Base-by-base conservation (phyloP, 2,329 filamentous ascomycete genomes). In the Lecanosticta acicola region DNA sequence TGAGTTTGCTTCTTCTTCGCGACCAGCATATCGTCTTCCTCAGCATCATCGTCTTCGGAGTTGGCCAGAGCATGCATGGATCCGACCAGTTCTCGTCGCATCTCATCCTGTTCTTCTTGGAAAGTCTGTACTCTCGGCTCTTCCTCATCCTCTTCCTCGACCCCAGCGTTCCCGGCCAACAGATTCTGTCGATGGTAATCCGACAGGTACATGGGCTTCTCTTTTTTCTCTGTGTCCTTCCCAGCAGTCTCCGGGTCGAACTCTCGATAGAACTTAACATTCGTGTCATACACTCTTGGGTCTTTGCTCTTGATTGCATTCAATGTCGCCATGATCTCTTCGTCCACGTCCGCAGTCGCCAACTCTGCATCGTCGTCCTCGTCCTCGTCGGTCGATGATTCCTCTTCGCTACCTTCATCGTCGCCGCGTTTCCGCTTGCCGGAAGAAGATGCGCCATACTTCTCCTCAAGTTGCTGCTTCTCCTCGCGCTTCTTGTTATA, bases 401-500 rank as follows among this genome's bases (percentile, higher is more conserved):
- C 83, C n/a, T 79, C 78, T 10, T 64, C 63, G 21, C 77, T 73
- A 20, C 77, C 73, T 35, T 74, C 75, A 20, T 69, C 67, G 29
- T 61, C 69, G 44, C 70, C 71, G 11, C 53, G 43, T 21, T 57
- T 54, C 11, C 55, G 42, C 43, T 54, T 56, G 24, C 38, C 46
- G 8, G 41, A 36, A 3, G 19, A 20, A 14, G 37, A 57, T 52
- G 78, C 78, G 55, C 77, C 79, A 67, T 85, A 88, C 69, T 95
- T 97, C 60, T 95, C 86, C 68, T 97, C 89, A 63, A 97, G 67
- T 62, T 79, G 77, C 13, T 89, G 83, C 53, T 81, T 72, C 66
- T 98, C 93, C 64, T 94, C 90, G 47, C 91, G 80, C 72, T 95
- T 95, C 73, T 97, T 96, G 71, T 98, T 98, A 71, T 97, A 79